Percentiles rank a stretch among this genome's conserved stretches.
These are phyloP conservation scores for Cylindricascospora bacillispora DNA, from an alignment of 1,139 yeast genomes.

Conservation along the genomic window DNA sequence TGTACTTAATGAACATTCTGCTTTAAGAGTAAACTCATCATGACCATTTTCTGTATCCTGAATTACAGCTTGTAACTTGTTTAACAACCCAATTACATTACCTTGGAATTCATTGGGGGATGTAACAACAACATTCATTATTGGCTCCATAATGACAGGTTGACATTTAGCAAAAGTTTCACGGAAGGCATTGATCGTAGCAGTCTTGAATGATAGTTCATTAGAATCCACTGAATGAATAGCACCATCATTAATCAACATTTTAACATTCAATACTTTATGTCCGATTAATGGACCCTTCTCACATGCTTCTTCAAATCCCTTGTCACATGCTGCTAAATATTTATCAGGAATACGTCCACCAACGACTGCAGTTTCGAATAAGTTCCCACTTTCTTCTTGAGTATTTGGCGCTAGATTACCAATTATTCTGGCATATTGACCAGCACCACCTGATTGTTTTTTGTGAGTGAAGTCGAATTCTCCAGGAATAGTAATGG, in stretches of 20 bases:
- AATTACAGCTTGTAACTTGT: constrained; percentile 86
- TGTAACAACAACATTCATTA: constrained; percentile 84
- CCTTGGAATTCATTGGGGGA: constrained; percentile 98
- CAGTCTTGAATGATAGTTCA: constrained; percentile 88
- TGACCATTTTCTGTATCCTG: constrained; percentile 87
- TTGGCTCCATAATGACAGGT: constrained; percentile 90
- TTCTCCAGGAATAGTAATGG: constrained; percentile 59
- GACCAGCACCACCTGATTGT: constrained; percentile 99
- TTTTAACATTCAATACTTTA: constrained; percentile 79
- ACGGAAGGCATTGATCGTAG: constrained; percentile 83
- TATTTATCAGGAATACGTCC: constrained; percentile 95
- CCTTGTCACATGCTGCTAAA: constrained; percentile 87
- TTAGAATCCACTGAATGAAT: constrained; percentile 96
- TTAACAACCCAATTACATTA: constrained; percentile 75
- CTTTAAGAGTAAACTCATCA: constrained; percentile 86
- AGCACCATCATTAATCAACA: constrained; percentile 95
- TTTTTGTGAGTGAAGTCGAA: constrained; percentile 95
- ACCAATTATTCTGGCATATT: constrained; percentile 95
- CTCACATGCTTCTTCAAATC: constrained; percentile 88
- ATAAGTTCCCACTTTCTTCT: constrained; percentile 38
- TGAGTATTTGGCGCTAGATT: constrained; percentile 38
- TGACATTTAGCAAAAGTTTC: constrained; percentile 76
- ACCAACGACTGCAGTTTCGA: constrained; percentile 83
- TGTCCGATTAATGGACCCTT: constrained; percentile 97
- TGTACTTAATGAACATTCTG: constrained; percentile 89